Evolutionary conservation across 192 early-diverging fungal species (phyloP), one percentile per base, ranked within the genome.

Genomic region (Coemansia javaensis): DNA sequence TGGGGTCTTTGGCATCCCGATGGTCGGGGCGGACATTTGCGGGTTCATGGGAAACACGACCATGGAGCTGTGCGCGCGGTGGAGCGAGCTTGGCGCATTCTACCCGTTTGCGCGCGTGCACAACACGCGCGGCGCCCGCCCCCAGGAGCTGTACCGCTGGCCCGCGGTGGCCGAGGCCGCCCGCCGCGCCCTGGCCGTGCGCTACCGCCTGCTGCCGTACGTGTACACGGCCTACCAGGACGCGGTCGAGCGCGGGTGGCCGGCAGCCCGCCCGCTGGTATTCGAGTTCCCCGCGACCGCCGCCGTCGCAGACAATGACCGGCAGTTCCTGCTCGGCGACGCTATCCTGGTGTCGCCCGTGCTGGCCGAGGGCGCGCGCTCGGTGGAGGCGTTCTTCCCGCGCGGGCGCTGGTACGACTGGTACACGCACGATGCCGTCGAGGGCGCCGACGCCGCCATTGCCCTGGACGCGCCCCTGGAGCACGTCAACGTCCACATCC

Each of bases 21-120:
- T 82, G 63, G 68, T 80, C 2, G 86, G 86, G 14, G 55, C 86
- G 12, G 86, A 88, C 54, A 80, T 88, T 25, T 83, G 86, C 47
- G 86, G 86, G 8, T 88, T 88, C 59, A 70, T 65, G 15, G 62
- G 63, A 4, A 65, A 80, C 21, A 59, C 81, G 0, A 77, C 77
- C 1, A 81, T 84, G 47, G 77, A 85, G 38, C 66, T 88, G 16
- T 83, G 81, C 32, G 75, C 78, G 1, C 66, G 86, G 17, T 88
- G 85, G 85, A 62, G 68, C 13, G 65, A 82, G 50, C 44, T 86
- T 1, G 85, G 83, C 28, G 57, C 81, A 5, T 79, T 83, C 31
- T 80, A 79, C 32, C 84, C 84, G 2, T 84, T 84, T 36, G 53
- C 79, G 20, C 59, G 86, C 15, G 80, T 80, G 53, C 86, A 88